These are phyloP conservation scores for Dactylorhiza incarnata DNA, from an alignment of 106 monocot species.

Conservation along the genomic window DNA sequence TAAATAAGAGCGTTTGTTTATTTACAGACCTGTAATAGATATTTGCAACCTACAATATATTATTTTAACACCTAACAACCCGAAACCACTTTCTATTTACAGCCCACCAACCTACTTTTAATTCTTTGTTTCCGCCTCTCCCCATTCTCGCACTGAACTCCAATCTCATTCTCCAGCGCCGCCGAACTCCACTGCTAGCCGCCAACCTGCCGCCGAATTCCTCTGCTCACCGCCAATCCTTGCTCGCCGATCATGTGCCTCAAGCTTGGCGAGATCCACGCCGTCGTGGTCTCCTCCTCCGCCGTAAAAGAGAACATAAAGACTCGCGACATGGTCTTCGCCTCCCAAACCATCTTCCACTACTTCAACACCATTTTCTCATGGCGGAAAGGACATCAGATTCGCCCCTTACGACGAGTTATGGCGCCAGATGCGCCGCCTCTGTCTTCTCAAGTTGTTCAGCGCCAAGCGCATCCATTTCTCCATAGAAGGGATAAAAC, in stretches of 20 bases:
- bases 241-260: slow-evolving; percentile 5
- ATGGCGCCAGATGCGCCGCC: slow-evolving; percentile 2
- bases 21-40: too few species aligned
- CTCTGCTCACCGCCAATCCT: too few species aligned
- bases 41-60: too few species aligned
- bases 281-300: not conserved
- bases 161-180: too few species aligned
- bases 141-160: too few species aligned
- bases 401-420: not conserved
- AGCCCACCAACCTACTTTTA: too few species aligned
- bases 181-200: too few species aligned
- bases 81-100: too few species aligned
- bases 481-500: not conserved
- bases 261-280: not conserved
- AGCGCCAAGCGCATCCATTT: not conserved
- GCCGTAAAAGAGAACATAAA: not conserved
- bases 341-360: not conserved
- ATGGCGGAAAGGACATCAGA: not conserved
- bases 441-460: slow-evolving; percentile 5
- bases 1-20: too few species aligned
- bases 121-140: too few species aligned
- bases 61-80: too few species aligned
- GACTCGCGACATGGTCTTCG: slow-evolving; percentile 9
- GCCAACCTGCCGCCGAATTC: too few species aligned
- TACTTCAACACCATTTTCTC: not conserved